Percentiles rank a stretch among this genome's conserved stretches.
Evolutionary conservation across 345 rosid genomes (phyloP).

Genomic region (Populus simonii): DNA sequence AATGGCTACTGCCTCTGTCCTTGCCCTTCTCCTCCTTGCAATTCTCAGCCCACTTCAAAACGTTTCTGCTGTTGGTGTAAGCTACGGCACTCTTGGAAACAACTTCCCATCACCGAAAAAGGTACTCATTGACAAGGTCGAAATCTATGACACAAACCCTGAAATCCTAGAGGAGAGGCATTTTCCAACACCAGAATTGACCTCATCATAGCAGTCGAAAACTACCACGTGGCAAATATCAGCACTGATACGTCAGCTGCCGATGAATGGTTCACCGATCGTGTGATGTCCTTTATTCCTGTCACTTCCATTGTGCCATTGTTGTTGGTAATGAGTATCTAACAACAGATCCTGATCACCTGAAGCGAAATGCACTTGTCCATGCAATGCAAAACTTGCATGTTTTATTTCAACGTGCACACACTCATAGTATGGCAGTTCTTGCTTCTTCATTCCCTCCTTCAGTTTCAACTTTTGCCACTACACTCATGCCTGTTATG

Average conservation of each 20-base stretch:
- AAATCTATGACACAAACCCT: slow-evolving; percentile 62
- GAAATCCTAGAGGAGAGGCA: slow-evolving; percentile 49
- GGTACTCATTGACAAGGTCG: slow-evolving; percentile 61
- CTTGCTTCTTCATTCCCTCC: slow-evolving; percentile 65
- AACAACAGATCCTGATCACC: slow-evolving; percentile 37
- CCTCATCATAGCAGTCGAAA: slow-evolving; percentile 56
- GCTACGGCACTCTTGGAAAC: slow-evolving; percentile 65
- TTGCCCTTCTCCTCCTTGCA: slow-evolving; percentile 11
- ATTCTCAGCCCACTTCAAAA: slow-evolving; percentile 1
- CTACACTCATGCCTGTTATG: slow-evolving; percentile 46
- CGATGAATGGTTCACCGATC: slow-evolving; percentile 48
- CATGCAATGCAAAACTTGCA: slow-evolving; percentile 62
- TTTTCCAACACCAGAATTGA: slow-evolving; percentile 66
- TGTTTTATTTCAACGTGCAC: slow-evolving; percentile 44
- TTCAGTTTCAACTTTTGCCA: slow-evolving; percentile 48
- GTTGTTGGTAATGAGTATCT: slow-evolving; percentile 61
- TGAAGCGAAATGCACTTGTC: slow-evolving; percentile 41
- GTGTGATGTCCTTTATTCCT: slow-evolving; percentile 55
- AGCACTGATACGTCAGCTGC: slow-evolving; percentile 44
- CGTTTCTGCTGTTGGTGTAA: slow-evolving; percentile 45
- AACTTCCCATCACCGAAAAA: slow-evolving; percentile 60
- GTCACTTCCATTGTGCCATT: slow-evolving; percentile 52
- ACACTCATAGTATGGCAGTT: slow-evolving; percentile 68
- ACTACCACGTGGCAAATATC: slow-evolving; percentile 46
- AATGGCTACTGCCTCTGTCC: slow-evolving; percentile 16